Evolutionary conservation across 140 eudicot species (phyloP), one percentile per base, ranked within the genome.

Genomic region (Bidens hawaiensis): DNA sequence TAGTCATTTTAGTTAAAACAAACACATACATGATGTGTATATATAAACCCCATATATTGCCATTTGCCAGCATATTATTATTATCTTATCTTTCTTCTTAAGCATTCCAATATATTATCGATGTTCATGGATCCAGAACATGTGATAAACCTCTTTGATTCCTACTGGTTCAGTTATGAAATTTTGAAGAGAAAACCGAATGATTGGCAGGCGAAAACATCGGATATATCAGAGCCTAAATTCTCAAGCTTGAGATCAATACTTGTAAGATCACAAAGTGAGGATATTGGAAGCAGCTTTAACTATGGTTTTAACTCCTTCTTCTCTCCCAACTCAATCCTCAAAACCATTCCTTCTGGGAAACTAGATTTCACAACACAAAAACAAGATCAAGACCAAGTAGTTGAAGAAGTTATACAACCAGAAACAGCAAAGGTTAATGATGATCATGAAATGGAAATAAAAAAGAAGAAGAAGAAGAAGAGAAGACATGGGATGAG

Each of bases 61-160:
- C 9, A 15, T 42, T 2, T 43, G 13, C 12, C 6, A 40, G 21
- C 56, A 12, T 14, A 60, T 41, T 53, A 61, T 21, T 41, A 43
- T 62, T 23, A 7, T 60, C 25, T 43, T 42, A 25, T 25, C 23
- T 49, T 4, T 15, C 34, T 31, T 31, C 33, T 8, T 65, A 4
- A 15, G 21, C 45, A 61, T 11, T n/a, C 26, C 41, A 34, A 40
- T 21, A 34, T 34, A 21, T 51, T 38, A 30, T 12, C 14, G 1
- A 12, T 52, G 36, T 75, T 60, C 8, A 88, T 88, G 96, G 94
- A 82, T 40, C 72, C 78, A 15, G 94, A 88, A 50, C 48, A 61
- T 11, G 69, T 84, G 13, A 53, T 88, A 3, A 79, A 59, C 46
- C 87, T 82, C 70, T 77, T 81, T 33, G 94, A 88, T 75, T 74